Conservation (phyloP, 2,329 filamentous ascomycete genomes). For the Monilinia fructigena region DNA sequence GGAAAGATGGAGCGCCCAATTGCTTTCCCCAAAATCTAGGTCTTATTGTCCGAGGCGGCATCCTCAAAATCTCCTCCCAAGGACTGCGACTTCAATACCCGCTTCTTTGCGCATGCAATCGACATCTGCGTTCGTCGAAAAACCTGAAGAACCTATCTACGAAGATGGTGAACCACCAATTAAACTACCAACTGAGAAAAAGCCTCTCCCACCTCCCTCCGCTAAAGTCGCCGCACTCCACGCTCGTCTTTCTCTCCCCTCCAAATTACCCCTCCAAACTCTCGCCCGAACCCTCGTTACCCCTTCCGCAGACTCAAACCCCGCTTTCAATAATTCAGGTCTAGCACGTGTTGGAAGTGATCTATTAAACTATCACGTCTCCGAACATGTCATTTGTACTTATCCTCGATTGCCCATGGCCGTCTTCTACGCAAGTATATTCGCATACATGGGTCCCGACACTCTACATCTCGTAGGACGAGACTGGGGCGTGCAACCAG, state of each 20-base stretch:
- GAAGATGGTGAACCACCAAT: conserved; percentile 32
- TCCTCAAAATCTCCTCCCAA: conserved; percentile 55
- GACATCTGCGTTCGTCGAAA: conserved; percentile 21
- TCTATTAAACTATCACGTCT: conserved; percentile 82
- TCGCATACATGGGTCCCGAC: conserved; percentile 75
- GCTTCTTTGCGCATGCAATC: conserved; percentile 35
- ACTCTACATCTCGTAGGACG: conserved; percentile 70
- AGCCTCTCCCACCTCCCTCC: conserved; percentile 49
- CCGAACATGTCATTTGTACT: conserved; percentile 82
- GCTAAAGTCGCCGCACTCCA: conserved; percentile 92
- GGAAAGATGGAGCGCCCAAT: conserved; percentile 59
- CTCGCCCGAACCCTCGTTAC: conserved; percentile 85
- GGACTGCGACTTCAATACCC: conserved; percentile 46
- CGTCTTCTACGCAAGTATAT: conserved; percentile 83
- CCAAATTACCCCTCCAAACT: conserved; percentile 79
- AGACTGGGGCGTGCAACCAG: conserved; percentile 89
- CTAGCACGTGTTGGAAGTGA: conserved; percentile 78
- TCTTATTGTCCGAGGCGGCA: conserved; percentile 47
- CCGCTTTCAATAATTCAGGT: conserved; percentile 83
- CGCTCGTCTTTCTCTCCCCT: conserved; percentile 78
- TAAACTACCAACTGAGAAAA: not conserved
- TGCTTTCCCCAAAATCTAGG: conserved; percentile 48
- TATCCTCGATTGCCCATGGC: conserved; percentile 88
- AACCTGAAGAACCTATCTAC: conserved; percentile 30
- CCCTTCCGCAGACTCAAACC: conserved; percentile 74